Conservation (phyloP, 2,329 filamentous ascomycete species). For the Apiospora pterosperma region DNA sequence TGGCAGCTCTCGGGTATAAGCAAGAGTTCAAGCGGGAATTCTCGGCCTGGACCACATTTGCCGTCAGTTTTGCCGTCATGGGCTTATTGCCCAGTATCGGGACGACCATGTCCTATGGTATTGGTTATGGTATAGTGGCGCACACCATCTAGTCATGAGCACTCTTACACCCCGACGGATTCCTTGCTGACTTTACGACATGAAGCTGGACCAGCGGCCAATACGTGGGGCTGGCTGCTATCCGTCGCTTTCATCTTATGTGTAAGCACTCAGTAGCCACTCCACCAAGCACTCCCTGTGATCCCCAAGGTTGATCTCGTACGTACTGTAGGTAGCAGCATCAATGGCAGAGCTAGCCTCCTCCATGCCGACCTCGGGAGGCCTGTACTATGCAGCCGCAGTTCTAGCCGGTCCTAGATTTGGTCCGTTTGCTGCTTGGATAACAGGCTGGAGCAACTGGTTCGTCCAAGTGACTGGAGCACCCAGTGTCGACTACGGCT, state of each 20-base stretch:
- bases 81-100: conserved; percentile 70
- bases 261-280: conserved; percentile 33
- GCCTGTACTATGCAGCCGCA: conserved; percentile 70
- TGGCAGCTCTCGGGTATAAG: conserved; percentile 53
- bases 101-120: conserved; percentile 68
- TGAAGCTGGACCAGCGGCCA: conserved; percentile 41
- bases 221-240: conserved; percentile 75
- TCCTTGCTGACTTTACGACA: not conserved
- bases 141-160: not conserved
- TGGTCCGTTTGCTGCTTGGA: conserved; percentile 29
- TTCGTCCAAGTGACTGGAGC: conserved; percentile 29
- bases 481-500: conserved; percentile 29
- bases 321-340: conserved; percentile 47
- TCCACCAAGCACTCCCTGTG: not conserved
- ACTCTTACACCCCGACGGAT: not conserved
- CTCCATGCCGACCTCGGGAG: conserved; percentile 70
- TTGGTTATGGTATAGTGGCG: conserved; percentile 36
- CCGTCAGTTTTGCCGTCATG: conserved; percentile 70
- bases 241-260: conserved; percentile 71
- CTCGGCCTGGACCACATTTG: conserved; percentile 70
- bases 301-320: not conserved
- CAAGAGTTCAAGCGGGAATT: conserved; percentile 60
- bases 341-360: conserved; percentile 70
- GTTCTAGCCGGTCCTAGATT: conserved; percentile 54
- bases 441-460: conserved; percentile 31